Evolutionary conservation across 2,329 filamentous ascomycete genomes (phyloP).

Genomic region (Dendrostoma leiphaemia): DNA sequence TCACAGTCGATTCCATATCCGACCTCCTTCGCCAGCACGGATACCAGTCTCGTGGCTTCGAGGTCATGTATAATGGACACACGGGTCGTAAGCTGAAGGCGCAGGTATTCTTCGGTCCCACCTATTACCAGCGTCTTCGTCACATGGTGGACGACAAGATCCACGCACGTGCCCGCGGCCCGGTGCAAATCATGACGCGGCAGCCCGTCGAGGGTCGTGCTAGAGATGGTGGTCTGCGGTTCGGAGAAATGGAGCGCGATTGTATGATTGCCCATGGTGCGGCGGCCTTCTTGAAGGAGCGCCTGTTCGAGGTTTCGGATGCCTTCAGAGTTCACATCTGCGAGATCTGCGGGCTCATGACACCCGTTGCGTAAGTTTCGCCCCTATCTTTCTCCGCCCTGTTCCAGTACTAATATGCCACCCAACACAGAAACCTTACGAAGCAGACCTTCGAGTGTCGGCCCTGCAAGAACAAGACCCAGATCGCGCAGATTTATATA

Average conservation of each 20-base stretch:
- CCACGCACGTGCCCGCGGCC: slow-evolving; percentile 94
- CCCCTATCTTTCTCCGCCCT: not conserved
- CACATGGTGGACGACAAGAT: slow-evolving; percentile 99
- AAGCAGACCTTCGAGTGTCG: slow-evolving; percentile 96
- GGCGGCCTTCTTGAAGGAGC: slow-evolving; percentile 94
- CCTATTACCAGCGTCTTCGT: slow-evolving; percentile 96
- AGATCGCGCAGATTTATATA: slow-evolving; percentile 96
- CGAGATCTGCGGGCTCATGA: slow-evolving; percentile 98
- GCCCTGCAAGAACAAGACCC: slow-evolving; percentile 98
- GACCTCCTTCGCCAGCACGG: slow-evolving; percentile 82
- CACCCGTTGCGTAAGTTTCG: slow-evolving; percentile 87
- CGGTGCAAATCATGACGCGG: slow-evolving; percentile 93
- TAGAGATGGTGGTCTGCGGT: slow-evolving; percentile 93
- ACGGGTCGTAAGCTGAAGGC: slow-evolving; percentile 90
- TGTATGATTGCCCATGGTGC: slow-evolving; percentile 99
- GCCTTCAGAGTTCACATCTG: slow-evolving; percentile 98
- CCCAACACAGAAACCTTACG: slow-evolving; percentile 70
- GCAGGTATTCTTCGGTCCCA: slow-evolving; percentile 95
- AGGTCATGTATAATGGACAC: slow-evolving; percentile 98
- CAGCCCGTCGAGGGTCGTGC: slow-evolving; percentile 98
- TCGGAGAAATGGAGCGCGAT: slow-evolving; percentile 99
- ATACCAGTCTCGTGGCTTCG: slow-evolving; percentile 95
- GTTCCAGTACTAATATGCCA: slow-evolving; percentile 31
- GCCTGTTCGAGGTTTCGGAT: slow-evolving; percentile 95
- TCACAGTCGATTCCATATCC: slow-evolving; percentile 93